These are phyloP conservation scores for Volvox carteri DNA, from an alignment of 163 green algal genomes.

Conservation along the genomic window DNA sequence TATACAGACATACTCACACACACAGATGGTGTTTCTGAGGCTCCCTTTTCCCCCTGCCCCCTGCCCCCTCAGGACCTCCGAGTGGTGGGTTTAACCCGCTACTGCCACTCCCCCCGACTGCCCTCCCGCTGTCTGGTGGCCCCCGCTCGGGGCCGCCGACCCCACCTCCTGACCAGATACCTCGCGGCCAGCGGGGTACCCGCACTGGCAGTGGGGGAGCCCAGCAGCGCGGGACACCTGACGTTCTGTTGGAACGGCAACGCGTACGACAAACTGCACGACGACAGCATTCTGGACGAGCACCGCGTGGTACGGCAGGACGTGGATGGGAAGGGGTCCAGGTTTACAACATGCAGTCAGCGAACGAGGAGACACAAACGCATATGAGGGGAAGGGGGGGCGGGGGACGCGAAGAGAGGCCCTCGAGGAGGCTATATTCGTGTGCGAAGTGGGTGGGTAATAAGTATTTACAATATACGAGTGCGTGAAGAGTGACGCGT, in stretches of 20 bases:
- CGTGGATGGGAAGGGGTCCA: neutral
- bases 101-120: slow-evolving; percentile 95
- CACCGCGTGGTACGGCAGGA: slow-evolving; percentile 85
- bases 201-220: slow-evolving; percentile 92
- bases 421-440: too few relatives aligned
- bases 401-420: too few relatives aligned
- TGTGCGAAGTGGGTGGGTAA: neutral
- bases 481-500: too few relatives aligned
- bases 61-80: slow-evolving; percentile 56
- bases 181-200: slow-evolving; percentile 84
- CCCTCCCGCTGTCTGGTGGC: slow-evolving; percentile 92
- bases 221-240: slow-evolving; percentile 92
- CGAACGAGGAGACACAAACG: too few relatives aligned
- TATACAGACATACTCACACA: too few relatives aligned
- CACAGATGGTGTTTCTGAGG: too few relatives aligned
- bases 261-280: slow-evolving; percentile 90
- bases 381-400: too few relatives aligned
- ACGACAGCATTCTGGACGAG: slow-evolving; percentile 83
- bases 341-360: too few relatives aligned
- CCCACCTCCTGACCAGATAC: slow-evolving; percentile 77
- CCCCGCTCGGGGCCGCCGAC: slow-evolving; percentile 91
- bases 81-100: slow-evolving; percentile 94
- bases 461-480: too few relatives aligned
- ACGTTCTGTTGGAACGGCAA: slow-evolving; percentile 99
- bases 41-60: neutral